Evolutionary conservation across 371 early-diverging fungal species (phyloP), one percentile per base, ranked within the genome.

Genomic region (Chytridium lagenaria): DNA sequence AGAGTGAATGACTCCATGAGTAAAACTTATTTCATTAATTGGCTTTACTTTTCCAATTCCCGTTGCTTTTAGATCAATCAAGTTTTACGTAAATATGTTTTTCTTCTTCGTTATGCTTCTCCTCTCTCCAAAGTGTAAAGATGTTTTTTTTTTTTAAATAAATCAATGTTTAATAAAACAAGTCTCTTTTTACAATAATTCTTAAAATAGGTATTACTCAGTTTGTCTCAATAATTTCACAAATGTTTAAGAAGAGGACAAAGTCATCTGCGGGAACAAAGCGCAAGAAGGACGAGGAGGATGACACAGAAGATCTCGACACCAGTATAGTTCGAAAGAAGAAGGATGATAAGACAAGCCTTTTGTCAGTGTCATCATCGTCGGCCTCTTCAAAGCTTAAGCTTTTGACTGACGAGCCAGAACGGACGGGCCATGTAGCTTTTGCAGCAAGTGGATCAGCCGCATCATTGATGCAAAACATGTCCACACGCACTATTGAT

Each of bases 401-500:
- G 12, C 50, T 26, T 30, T 33, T 19, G 33, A 19, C 2, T 16
- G n/a, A 23, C 49, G 19, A 2, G 10, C 16, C 38, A 3, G 68
- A 68, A 31, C 3, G 30, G 26, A 23, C 5, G 19, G 37, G 51
- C 15, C 52, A 73, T 22, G 71, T 79, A 10, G 33, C 81, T 1
- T 81, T 77, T 55, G 59, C 57, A 23, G 68, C 82, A 2, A 76
- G 77, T 39, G 86, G 73, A 66, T 85, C 65, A 63, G 89, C 78
- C 59, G 80, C 72, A 52, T 81, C 59, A 68, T 82, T 75, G 72
- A 88, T 5, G 76, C 79, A 52, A 1, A 71, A 84, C 75, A 72
- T 65, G 26, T 80, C 86, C 12, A 84, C 85, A 1, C 57, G 86
- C n/a, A 80, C 78, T 16, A 59, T 86, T 37, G 86, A 86, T 31